Base-by-base conservation (phyloP, 257 asterid genomes). In the Ehretia macrophylla region DNA sequence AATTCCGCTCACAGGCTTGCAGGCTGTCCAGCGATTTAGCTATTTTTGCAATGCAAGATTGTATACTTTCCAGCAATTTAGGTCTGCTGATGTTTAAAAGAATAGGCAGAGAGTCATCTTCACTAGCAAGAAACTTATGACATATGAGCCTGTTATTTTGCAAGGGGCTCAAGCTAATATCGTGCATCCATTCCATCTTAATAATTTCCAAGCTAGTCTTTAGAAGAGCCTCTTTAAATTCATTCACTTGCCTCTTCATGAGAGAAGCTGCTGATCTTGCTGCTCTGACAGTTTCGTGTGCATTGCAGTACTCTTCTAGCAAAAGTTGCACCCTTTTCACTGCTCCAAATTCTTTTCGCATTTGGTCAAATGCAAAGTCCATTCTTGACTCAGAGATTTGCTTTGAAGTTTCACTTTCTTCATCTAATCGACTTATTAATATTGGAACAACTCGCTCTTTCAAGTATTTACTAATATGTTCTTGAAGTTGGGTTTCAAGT, bases 171-270 rank as follows among this genome's bases (percentile, higher is more conserved):
- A 67, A 71, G 60, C 76, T 68, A 56, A 79, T 75, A 69, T 85
- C 85, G 56, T 79, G 81, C 87, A 88, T 86, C 99, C 99, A 93
- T 77, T 93, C 96, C 86, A 81, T 78, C 83, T 78, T 95, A 73
- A 83, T 72, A 64, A 86, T 79, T 79, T 86, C 97, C 81, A 89
- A 67, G 83, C 81, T 77, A 74, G 90, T 78, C 76, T 83, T 87
- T 32, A 79, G 79, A 67, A 86, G 88, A 69, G 84, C 85, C 23
- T 86, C 96, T 73, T 83, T 86, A 62, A 88, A 78, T 62, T 86
- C 90, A 70, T 78, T 79, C 58, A 86, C 79, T 78, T 82, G 89
- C 77, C 78, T 84, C 80, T 83, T 86, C 96, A 83, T 86, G 73
- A 71, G 68, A 67, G 94, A 81, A 66, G 84, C 89, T 47, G 96